Conservation (phyloP, 108 stramenopile genomes). For the Skeletonema tropicum region DNA sequence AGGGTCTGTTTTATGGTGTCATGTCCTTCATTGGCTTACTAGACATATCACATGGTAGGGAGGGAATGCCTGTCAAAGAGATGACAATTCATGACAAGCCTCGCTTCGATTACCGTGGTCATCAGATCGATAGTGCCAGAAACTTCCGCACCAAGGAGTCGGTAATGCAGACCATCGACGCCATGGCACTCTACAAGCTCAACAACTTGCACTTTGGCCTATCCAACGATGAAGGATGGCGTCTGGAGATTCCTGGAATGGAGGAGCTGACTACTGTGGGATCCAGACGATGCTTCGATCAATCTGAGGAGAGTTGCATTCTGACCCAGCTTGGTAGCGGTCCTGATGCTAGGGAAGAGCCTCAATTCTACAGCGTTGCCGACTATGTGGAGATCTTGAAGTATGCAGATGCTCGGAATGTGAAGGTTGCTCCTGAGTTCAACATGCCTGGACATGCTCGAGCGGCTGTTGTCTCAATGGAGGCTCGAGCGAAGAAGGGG, state of each 20-base stretch:
- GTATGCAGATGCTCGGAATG: conserved; percentile 59
- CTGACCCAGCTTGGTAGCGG: conserved; percentile 9
- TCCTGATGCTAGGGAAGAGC: background rate
- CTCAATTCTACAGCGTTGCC: conserved; percentile 41
- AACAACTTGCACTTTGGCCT: conserved; percentile 88
- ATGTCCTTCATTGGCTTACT: conserved; percentile 20
- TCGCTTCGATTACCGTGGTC: conserved; percentile 70
- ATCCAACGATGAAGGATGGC: conserved; percentile 65
- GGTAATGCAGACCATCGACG: conserved; percentile 63
- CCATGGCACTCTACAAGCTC: conserved; percentile 71
- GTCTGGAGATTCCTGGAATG: conserved; percentile 15
- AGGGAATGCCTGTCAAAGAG: conserved; percentile 8
- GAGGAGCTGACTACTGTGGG: conserved; percentile 7
- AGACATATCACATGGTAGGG: background rate
- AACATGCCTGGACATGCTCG: conserved; percentile 79
- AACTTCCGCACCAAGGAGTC: conserved; percentile 72
- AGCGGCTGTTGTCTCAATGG: background rate
- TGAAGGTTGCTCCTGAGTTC: conserved; percentile 75
- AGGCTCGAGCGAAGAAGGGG: background rate
- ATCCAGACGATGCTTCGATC: conserved; percentile 17
- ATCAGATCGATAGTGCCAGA: conserved; percentile 78
- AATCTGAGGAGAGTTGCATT: conserved; percentile 53
- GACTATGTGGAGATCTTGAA: conserved; percentile 58
- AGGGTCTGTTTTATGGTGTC: conserved; percentile 13
- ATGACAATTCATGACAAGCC: conserved; percentile 62